Conservation (phyloP, 441 rosid genomes). For the Populus hybrid region DNA sequence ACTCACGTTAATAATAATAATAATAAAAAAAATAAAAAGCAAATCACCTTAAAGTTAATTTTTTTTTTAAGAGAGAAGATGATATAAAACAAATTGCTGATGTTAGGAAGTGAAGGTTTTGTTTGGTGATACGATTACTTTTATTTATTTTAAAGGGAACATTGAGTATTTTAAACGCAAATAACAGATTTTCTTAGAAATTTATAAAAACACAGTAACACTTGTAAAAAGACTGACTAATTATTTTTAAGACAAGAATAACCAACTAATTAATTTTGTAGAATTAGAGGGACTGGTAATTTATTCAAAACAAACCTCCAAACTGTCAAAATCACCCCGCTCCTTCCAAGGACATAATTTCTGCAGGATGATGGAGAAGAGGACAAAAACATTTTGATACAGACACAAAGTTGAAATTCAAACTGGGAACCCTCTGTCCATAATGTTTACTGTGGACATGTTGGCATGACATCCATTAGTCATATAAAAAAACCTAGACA, state of each 20-base stretch:
- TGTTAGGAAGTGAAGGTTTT: too few species aligned
- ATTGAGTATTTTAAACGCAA: too few species aligned
- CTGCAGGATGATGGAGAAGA: not conserved
- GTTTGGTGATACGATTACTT: too few species aligned
- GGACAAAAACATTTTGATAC: not conserved
- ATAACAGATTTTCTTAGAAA: too few species aligned
- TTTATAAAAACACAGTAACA: too few species aligned
- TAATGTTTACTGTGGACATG: not conserved
- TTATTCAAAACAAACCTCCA: not conserved
- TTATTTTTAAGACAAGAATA: not conserved
- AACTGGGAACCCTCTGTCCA: slow-evolving; percentile 4
- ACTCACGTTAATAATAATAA: too few species aligned
- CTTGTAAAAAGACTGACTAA: too few species aligned
- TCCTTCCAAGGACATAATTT: not conserved
- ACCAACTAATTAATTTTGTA: not conserved
- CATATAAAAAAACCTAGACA: not conserved
- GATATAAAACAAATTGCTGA: too few species aligned
- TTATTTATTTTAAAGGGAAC: too few species aligned
- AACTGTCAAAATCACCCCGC: not conserved
- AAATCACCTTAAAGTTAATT: too few species aligned
- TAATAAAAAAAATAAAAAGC: too few species aligned
- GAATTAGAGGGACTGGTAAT: not conserved
- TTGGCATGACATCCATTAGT: not conserved
- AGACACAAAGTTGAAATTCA: not conserved
- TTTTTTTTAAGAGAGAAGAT: too few species aligned